phyloP scores from a whole-genome alignment of 192 early-diverging fungal genomes.

The Diversispora eburnea region DNA sequence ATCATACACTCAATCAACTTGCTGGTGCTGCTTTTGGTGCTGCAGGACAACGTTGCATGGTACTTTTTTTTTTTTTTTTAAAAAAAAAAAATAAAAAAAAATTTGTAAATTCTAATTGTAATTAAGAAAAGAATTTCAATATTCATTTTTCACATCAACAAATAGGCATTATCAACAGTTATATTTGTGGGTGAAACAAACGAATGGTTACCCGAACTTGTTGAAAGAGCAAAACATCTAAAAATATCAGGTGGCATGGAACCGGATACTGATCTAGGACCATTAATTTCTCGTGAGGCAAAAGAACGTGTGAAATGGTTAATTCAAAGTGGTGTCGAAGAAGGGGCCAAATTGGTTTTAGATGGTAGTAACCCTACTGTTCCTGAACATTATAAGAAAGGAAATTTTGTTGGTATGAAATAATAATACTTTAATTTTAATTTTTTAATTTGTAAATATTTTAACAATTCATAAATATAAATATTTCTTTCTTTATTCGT shows the following conservation, averaged over 20 bases:
- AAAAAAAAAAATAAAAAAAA: too few species aligned
- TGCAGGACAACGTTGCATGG: slow-evolving; percentile 97
- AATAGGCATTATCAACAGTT: slow-evolving; percentile 42
- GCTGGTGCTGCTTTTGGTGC: slow-evolving; percentile 94
- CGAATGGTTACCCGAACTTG: slow-evolving; percentile 85
- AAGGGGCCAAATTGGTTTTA: slow-evolving; percentile 81
- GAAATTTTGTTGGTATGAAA: slow-evolving; percentile 82
- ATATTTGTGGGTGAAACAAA: slow-evolving; percentile 85
- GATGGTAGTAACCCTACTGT: slow-evolving; percentile 82
- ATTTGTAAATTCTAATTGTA: too few species aligned
- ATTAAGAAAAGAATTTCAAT: too few species aligned
- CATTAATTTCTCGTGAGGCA: slow-evolving; percentile 80
- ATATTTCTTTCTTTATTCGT: neutral
- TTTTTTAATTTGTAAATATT: neutral
- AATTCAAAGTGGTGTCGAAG: slow-evolving; percentile 77
- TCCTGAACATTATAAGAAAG: slow-evolving; percentile 71
- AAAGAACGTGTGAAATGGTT: slow-evolving; percentile 69
- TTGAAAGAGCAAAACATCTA: slow-evolving; percentile 78
- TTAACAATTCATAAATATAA: too few species aligned
- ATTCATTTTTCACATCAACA: too few species aligned
- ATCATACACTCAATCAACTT: slow-evolving; percentile 89
- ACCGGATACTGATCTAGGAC: slow-evolving; percentile 81
- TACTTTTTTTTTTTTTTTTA: neutral
- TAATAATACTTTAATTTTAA: neutral
- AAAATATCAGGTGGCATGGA: slow-evolving; percentile 86